Base-by-base conservation (phyloP, 78 protist genomes). In the Guillardia theta region DNA sequence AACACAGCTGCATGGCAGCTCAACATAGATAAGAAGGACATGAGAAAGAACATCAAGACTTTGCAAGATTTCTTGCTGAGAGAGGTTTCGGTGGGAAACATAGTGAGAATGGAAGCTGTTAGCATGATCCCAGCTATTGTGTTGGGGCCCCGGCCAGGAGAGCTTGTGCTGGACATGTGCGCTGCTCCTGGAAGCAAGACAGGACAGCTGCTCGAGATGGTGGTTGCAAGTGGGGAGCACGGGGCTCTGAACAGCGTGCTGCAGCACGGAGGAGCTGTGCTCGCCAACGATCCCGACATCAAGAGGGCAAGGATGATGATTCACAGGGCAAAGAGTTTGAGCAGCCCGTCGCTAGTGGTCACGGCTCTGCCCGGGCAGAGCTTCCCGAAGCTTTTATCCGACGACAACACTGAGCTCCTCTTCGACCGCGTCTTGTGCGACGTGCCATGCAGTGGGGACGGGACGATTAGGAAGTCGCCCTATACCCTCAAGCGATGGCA, bases 181-280 rank as follows among this genome's bases (percentile, higher is more conserved):
- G 99, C 99, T 47, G 99, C 99, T 0, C 99, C 99, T 6, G 99
- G 99, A 19, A 96, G 98, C 58, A 99, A 99, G 97, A 98, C 99
- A 24, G 95, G 96, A 0, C 99, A 98, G 96, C 58, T 99, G 24
- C 70, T 99, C 27, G 99, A 98, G 93, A 41, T 50, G 30, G 46
- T 97, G n/a, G 12, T 0, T n/a, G 30, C 70, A 58, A 30, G 70
- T 30, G 27, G 39, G 2, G 39, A 10, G 30, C 70, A 58, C 6
- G 39, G 21, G 4, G 39, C 27, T 24, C 4, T 6, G 39, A 58
- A 58, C 70, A 58, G n/a, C n/a, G n/a, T n/a, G 10, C 58, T 6
- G 70, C 70, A 58, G 39, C 1, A 44, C 1, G 43, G 43, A 0
- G 78, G 97, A 22, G 4, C 93, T 2, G 98, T 99, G 44, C 93